Evolutionary conservation across 2,329 filamentous ascomycete genomes (phyloP), one percentile per base, ranked within the genome.

Genomic region (Bipolaris cookei): DNA sequence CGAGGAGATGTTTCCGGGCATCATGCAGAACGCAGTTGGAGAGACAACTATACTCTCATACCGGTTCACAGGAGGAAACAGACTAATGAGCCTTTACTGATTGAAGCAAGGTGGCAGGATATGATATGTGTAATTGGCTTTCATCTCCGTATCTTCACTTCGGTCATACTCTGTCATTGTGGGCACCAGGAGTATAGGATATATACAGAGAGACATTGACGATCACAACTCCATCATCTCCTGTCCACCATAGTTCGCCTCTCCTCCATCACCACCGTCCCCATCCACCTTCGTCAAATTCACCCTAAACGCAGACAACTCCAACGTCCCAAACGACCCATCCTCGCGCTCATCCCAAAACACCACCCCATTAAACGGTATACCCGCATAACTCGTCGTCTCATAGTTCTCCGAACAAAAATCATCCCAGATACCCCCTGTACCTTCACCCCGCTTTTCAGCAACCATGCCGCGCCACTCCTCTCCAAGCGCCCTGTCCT

Each of bases 341-440:
- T 54, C 55, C 10, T 67, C 58, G 1, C 50, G 60, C 21, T 60
- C 35, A 20, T 67, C 61, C 76, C 76, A 78, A 46, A 79, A 77
- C 0, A 76, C 68, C 4, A 73, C 21, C 47, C 76, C 75, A 23
- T 76, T 77, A 10, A 77, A 34, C 0, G 73, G 69, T 14, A 70
- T 51, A 1, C 67, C 71, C 2, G 64, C 76, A 59, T 78, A 79
- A 18, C 64, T 63, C 2, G 64, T 37, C 2, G 54, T 56, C 18
- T 77, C 74, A 4, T 76, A 59, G 54, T 78, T 64, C 0, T 65
- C 67, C 3, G 68, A 37, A 51, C 77, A 79, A 41, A 75, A 77
- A 6, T 79, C 76, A 50, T 77, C 71, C 71, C 67, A 77, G 7
- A 78, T 75, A 50, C 77, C 71, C 69, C 67, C 73, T 4, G 74